These are phyloP conservation scores for Tolypocladium sp. DNA, from an alignment of 2,329 filamentous ascomycete species.

Conservation along the genomic window DNA sequence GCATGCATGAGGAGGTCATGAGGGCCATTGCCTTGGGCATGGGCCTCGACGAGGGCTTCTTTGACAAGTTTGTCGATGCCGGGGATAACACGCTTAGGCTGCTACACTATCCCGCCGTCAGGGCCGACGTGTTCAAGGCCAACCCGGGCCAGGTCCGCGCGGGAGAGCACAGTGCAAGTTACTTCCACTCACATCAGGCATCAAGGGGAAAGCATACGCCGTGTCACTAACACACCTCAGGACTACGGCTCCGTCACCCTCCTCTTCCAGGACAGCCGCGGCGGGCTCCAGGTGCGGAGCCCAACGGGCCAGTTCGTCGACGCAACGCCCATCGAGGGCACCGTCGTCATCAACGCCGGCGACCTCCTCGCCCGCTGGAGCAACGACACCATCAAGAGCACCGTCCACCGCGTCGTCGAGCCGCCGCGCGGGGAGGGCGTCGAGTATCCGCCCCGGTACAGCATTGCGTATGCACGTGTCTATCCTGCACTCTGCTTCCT, in stretches of 20 bases:
- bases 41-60: slow-evolving; percentile 61
- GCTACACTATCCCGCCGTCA: slow-evolving; percentile 67
- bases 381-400: slow-evolving; percentile 86
- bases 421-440: slow-evolving; percentile 53
- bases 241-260: slow-evolving; percentile 32
- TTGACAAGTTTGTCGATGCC: slow-evolving; percentile 63
- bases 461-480: slow-evolving; percentile 56
- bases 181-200: too few relatives aligned
- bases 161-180: slow-evolving; percentile 61
- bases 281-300: slow-evolving; percentile 52
- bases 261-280: slow-evolving; percentile 50
- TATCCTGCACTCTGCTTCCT: background rate
- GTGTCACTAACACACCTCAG: too few relatives aligned
- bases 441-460: slow-evolving; percentile 69
- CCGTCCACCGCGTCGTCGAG: slow-evolving; percentile 82
- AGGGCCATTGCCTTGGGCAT: slow-evolving; percentile 76
- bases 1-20: slow-evolving; percentile 71
- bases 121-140: slow-evolving; percentile 53
- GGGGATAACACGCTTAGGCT: slow-evolving; percentile 65
- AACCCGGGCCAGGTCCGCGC: slow-evolving; percentile 65
- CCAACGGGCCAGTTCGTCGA: slow-evolving; percentile 73
- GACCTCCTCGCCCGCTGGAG: slow-evolving; percentile 82
- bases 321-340: slow-evolving; percentile 70
- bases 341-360: slow-evolving; percentile 82
- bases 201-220: too few relatives aligned